Conservation (phyloP, 2,329 filamentous ascomycete genomes). For the Pseudogymnoascus sp. region DNA sequence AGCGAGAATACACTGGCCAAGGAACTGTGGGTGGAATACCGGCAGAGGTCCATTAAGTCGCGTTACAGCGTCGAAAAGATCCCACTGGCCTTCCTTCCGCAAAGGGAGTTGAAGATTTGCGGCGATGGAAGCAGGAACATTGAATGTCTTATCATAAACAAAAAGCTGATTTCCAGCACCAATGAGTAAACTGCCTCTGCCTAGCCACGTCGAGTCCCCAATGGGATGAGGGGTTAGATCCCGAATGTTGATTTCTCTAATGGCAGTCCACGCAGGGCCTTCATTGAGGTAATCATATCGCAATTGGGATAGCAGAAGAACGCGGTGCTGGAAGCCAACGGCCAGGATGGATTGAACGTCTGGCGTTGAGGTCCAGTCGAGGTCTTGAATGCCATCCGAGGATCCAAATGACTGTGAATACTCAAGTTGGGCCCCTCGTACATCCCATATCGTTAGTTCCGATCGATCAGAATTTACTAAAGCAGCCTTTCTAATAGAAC, state of each 20-base stretch:
- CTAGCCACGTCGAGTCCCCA: constrained; percentile 86
- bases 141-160: constrained; percentile 70
- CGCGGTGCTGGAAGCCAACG: constrained; percentile 83
- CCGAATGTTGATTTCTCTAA: constrained; percentile 73
- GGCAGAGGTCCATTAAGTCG: constrained; percentile 81
- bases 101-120: constrained; percentile 13
- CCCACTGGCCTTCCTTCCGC: constrained; percentile 29
- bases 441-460: constrained; percentile 85
- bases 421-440: constrained; percentile 71
- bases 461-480: constrained; percentile 68
- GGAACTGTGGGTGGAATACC: constrained; percentile 84
- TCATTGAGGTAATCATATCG: constrained; percentile 87
- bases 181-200: constrained; percentile 76
- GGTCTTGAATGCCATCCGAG: constrained; percentile 70
- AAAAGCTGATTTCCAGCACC: constrained; percentile 89
- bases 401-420: constrained; percentile 68
- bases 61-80: constrained; percentile 76
- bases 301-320: constrained; percentile 76
- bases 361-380: constrained; percentile 91
- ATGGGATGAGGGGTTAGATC: constrained; percentile 84
- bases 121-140: constrained; percentile 29
- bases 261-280: constrained; percentile 80
- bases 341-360: constrained; percentile 83
- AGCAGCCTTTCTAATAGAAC: constrained; percentile 78
- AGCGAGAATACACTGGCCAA: constrained; percentile 77